These are phyloP conservation scores for Cryphonectria radicalis DNA, from an alignment of 2,329 filamentous ascomycete species.

Conservation along the genomic window DNA sequence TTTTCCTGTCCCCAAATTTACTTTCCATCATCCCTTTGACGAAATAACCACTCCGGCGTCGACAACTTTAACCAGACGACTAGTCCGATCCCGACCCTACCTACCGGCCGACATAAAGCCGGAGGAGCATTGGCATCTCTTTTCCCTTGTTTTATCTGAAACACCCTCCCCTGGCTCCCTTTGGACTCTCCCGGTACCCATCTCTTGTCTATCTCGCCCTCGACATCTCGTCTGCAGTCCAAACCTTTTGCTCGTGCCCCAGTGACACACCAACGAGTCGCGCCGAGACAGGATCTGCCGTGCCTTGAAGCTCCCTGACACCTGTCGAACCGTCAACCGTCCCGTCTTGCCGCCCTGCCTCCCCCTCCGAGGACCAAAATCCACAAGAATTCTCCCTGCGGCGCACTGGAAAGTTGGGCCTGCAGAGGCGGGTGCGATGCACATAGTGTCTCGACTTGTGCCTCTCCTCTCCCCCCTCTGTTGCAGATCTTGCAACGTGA, in stretches of 20 bases:
- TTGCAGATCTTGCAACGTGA: slow-evolving; percentile 17
- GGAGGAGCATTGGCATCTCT: slow-evolving; percentile 3
- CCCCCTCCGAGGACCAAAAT: neutral
- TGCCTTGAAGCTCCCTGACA: slow-evolving; percentile 5
- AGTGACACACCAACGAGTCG: slow-evolving; percentile 13
- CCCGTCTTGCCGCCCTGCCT: slow-evolving; percentile 4
- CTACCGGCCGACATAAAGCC: slow-evolving; percentile 6
- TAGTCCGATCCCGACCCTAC: neutral
- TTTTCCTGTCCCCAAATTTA: neutral
- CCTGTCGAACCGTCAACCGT: neutral
- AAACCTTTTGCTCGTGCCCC: neutral
- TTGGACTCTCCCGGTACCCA: neutral
- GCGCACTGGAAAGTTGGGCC: slow-evolving; percentile 4
- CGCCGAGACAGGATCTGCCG: slow-evolving; percentile 30
- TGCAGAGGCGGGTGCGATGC: neutral
- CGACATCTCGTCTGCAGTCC: neutral
- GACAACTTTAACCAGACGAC: slow-evolving; percentile 1
- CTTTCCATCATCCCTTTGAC: neutral
- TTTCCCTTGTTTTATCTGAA: slow-evolving; percentile 29
- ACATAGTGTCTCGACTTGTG: slow-evolving; percentile 8
- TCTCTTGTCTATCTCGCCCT: neutral
- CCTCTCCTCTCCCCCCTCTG: neutral
- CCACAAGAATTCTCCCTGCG: slow-evolving; percentile 10
- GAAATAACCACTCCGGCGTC: neutral
- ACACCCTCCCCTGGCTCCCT: slow-evolving; percentile 25